These are phyloP conservation scores for Caloboletus firmus DNA, from an alignment of 1,284 basidiomycete genomes.

Conservation along the genomic window DNA sequence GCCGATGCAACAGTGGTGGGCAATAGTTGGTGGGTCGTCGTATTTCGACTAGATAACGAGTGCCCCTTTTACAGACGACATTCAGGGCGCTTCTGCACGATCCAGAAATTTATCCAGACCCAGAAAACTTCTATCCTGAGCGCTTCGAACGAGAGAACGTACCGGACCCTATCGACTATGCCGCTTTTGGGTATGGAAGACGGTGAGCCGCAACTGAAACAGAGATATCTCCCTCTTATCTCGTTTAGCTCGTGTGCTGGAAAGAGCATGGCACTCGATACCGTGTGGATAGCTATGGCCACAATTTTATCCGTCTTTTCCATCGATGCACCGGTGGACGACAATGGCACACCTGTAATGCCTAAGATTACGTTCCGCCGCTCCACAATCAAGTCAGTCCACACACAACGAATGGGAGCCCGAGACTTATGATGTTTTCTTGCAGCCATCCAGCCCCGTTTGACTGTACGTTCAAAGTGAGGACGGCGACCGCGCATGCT, in stretches of 20 bases:
- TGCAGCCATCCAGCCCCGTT: slow-evolving; percentile 3
- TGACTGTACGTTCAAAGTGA: slow-evolving; percentile 6
- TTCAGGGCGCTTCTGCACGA: slow-evolving; percentile 3
- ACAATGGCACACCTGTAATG: neutral
- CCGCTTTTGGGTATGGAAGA: slow-evolving; percentile 2
- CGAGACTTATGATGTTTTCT: neutral
- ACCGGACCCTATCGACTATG: slow-evolving; percentile 6
- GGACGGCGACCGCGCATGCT: neutral
- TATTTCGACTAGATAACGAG: neutral
- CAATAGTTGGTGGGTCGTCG: slow-evolving; percentile 2
- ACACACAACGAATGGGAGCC: neutral
- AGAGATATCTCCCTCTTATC: neutral
- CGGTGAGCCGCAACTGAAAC: neutral
- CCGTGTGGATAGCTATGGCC: slow-evolving; percentile 5
- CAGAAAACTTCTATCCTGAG: slow-evolving; percentile 2
- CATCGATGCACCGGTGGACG: slow-evolving; percentile 4
- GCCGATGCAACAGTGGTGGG: slow-evolving; percentile 5
- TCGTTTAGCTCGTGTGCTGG: slow-evolving; percentile 1
- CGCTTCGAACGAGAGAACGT: neutral
- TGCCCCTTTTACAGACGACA: neutral
- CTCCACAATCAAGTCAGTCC: slow-evolving; percentile 7
- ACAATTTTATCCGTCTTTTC: slow-evolving; percentile 4
- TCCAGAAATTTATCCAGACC: slow-evolving; percentile 2
- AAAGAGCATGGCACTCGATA: slow-evolving; percentile 7
- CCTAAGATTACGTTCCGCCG: slow-evolving; percentile 3